Percentiles rank a stretch among this genome's conserved stretches.
Conservation (phyloP, 352 stramenopile species). For the Pythium grandisporangium region DNA sequence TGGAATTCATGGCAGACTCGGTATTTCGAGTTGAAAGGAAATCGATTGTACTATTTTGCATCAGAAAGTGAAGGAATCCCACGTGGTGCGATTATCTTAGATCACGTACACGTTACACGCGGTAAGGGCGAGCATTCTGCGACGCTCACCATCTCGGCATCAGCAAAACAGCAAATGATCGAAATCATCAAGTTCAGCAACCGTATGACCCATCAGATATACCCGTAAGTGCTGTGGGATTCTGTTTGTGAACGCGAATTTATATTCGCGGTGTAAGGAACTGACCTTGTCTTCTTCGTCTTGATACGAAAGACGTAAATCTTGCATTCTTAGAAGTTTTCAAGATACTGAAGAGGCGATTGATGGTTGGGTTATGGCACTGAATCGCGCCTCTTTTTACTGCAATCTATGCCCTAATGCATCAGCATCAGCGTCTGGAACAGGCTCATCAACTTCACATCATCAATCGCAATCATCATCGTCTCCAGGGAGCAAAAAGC, state of each 20-base stretch:
- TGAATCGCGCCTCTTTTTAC: constrained; percentile 68
- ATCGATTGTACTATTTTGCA: constrained; percentile 72
- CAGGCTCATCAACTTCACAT: constrained; percentile 7
- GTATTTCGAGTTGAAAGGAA: constrained; percentile 79
- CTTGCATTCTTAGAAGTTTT: constrained; percentile 46
- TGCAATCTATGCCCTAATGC: constrained; percentile 39
- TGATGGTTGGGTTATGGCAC: constrained; percentile 41
- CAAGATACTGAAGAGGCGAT: constrained; percentile 47
- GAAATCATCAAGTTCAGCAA: constrained; percentile 67
- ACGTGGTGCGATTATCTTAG: constrained; percentile 55
- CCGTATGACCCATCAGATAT: constrained; percentile 57
- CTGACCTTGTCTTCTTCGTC: too few relatives aligned
- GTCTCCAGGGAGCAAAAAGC: constrained; percentile 24
- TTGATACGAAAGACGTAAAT: too few relatives aligned
- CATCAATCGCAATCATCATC: constrained; percentile 12
- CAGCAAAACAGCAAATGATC: constrained; percentile 35
- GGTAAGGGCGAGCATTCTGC: constrained; percentile 52
- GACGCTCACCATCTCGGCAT: constrained; percentile 64
- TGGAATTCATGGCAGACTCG: constrained; percentile 66
- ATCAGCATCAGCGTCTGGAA: constrained; percentile 27
- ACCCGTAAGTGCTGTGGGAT: constrained; percentile 21
- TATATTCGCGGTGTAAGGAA: too few relatives aligned
- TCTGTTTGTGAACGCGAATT: too few relatives aligned
- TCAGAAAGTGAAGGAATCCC: constrained; percentile 66
- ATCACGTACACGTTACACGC: constrained; percentile 55